phyloP scores from a whole-genome alignment of 257 asterid genomes.

The Solanum virginianum region DNA sequence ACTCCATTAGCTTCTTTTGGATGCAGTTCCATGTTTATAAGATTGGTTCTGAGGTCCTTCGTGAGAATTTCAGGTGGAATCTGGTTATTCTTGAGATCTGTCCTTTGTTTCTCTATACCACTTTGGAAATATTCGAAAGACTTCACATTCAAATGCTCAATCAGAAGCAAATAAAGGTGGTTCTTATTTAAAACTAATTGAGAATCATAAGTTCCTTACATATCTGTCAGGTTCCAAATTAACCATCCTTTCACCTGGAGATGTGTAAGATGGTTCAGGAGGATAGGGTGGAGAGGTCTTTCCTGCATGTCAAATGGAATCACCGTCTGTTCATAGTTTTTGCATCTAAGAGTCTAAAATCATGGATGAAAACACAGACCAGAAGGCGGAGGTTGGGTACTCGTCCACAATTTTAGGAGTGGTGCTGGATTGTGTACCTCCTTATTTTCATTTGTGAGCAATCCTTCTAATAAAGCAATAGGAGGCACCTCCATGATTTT shows the following conservation, averaged over 20 bases:
- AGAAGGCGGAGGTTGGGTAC: constrained; percentile 59
- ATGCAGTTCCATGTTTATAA: constrained; percentile 12
- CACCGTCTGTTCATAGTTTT: background rate
- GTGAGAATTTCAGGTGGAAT: constrained; percentile 29
- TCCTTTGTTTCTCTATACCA: constrained; percentile 56
- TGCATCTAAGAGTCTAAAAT: background rate
- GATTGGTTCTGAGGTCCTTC: constrained; percentile 38
- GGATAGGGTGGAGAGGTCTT: constrained; percentile 38
- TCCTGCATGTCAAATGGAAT: constrained; percentile 28
- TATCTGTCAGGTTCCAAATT: constrained; percentile 28
- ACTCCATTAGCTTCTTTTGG: constrained; percentile 20
- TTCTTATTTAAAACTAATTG: background rate
- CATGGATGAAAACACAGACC: constrained; percentile 34
- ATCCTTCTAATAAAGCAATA: constrained; percentile 39
- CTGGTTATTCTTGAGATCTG: constrained; percentile 8
- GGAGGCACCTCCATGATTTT: constrained; percentile 67
- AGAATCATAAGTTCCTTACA: constrained; percentile 26
- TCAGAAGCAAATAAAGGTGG: constrained; percentile 8
- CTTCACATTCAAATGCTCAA: constrained; percentile 27
- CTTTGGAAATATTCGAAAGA: constrained; percentile 42
- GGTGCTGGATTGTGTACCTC: constrained; percentile 54
- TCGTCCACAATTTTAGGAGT: constrained; percentile 51
- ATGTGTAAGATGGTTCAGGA: constrained; percentile 56
- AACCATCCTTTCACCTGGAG: constrained; percentile 40
- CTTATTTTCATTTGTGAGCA: constrained; percentile 20